Percentiles rank a stretch among this genome's conserved stretches.
These are phyloP conservation scores for Yamagishiella unicocca DNA, from an alignment of 139 green algal species.

Conservation along the genomic window DNA sequence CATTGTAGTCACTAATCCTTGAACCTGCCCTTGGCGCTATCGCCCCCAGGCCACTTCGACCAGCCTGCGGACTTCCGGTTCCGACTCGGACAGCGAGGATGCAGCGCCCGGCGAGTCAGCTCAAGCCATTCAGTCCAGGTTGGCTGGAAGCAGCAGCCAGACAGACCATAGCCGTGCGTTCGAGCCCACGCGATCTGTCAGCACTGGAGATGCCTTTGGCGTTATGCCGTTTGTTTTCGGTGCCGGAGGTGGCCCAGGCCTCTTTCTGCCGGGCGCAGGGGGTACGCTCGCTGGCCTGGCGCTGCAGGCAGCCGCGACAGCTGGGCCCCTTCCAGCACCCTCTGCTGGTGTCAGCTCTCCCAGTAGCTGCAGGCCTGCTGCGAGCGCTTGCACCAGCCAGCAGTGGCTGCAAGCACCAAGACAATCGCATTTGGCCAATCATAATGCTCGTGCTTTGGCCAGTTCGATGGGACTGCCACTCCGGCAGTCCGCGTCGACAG, in stretches of 20 bases:
- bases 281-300: background rate
- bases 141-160: background rate
- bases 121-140: background rate
- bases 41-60: conserved; percentile 9
- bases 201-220: background rate
- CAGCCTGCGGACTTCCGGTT: background rate
- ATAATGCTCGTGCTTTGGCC: too few species aligned
- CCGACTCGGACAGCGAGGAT: conserved; percentile 26
- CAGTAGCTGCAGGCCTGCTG: background rate
- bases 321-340: background rate
- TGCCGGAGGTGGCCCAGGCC: background rate
- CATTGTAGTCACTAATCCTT: background rate
- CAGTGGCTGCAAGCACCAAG: background rate
- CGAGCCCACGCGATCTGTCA: too few species aligned
- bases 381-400: background rate
- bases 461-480: conserved; percentile 5
- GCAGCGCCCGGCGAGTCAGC: background rate
- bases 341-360: background rate
- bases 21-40: background rate
- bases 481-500: background rate
- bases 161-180: background rate
- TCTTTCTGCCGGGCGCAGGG: background rate
- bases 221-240: conserved; percentile 18
- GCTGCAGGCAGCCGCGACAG: background rate
- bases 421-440: too few species aligned